phyloP scores from a whole-genome alignment of 108 stramenopile species.

The Epithemia pelagica region DNA sequence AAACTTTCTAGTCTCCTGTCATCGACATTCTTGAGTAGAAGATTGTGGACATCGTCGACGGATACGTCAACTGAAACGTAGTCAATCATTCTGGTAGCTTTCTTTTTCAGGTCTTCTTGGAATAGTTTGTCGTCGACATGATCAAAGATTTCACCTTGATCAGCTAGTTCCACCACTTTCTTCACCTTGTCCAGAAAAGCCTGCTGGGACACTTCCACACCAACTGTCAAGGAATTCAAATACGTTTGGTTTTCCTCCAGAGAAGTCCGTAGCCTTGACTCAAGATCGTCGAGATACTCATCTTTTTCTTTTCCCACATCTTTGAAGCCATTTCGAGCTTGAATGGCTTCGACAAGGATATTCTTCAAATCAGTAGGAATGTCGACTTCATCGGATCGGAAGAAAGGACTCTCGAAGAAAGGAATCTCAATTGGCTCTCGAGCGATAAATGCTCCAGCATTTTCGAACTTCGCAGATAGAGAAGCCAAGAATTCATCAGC shows the following conservation, averaged over 20 bases:
- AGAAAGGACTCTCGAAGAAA: too few relatives aligned
- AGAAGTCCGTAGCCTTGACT: conserved; percentile 24
- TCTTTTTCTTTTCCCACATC: conserved; percentile 25
- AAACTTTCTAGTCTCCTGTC: background rate
- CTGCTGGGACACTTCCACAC: conserved; percentile 17
- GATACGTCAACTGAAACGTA: conserved; percentile 48
- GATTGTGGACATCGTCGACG: conserved; percentile 14
- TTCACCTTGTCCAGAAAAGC: conserved; percentile 33
- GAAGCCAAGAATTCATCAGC: conserved; percentile 34
- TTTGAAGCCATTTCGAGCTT: conserved; percentile 24
- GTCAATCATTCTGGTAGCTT: conserved; percentile 19
- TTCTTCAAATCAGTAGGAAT: conserved; percentile 51
- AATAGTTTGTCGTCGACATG: background rate
- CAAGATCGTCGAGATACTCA: conserved; percentile 20
- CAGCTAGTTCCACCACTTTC: conserved; percentile 15
- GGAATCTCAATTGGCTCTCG: conserved; percentile 39
- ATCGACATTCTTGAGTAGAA: conserved; percentile 12
- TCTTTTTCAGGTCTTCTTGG: background rate
- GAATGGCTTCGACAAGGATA: conserved; percentile 45
- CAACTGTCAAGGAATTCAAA: conserved; percentile 23
- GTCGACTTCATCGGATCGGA: conserved; percentile 7
- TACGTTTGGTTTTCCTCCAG: conserved; percentile 18
- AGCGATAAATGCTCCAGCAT: conserved; percentile 10
- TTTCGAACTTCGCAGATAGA: conserved; percentile 12
- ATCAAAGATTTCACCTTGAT: conserved; percentile 3